Conservation (phyloP, 768 basidiomycete genomes). For the Pleurotus sapidus region DNA sequence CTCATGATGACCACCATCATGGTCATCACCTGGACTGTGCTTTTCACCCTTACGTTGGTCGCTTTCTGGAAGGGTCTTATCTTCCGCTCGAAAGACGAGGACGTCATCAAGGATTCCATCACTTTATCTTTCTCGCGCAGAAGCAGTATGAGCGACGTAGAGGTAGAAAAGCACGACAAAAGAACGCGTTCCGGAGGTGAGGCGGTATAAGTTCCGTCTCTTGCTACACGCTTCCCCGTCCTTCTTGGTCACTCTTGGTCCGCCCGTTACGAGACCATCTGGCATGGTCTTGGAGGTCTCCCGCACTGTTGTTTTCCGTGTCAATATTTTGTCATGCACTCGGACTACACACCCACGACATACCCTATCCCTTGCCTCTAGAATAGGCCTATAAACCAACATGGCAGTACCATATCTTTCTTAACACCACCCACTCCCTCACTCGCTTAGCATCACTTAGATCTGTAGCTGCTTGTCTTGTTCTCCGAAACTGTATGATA, state of each 20-base stretch:
- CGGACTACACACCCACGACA: neutral
- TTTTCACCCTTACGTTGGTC: slow-evolving; percentile 36
- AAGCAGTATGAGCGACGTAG: neutral
- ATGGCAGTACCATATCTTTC: neutral
- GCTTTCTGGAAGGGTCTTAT: slow-evolving; percentile 43
- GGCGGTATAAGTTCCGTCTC: neutral
- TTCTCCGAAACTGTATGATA: slow-evolving; percentile 4
- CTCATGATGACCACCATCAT: slow-evolving; percentile 37
- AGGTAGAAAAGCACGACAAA: neutral
- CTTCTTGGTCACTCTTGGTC: neutral
- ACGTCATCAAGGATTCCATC: slow-evolving; percentile 35
- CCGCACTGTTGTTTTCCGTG: neutral
- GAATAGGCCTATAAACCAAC: neutral
- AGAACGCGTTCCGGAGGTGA: neutral
- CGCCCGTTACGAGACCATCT: neutral
- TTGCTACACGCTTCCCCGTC: neutral
- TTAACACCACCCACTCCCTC: neutral
- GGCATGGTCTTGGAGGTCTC: slow-evolving; percentile 2
- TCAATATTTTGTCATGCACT: neutral
- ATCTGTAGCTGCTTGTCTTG: slow-evolving; percentile 3
- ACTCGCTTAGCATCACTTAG: neutral
- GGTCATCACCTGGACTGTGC: slow-evolving; percentile 35
- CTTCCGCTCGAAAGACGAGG: slow-evolving; percentile 37
- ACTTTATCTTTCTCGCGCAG: neutral
- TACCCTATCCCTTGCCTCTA: slow-evolving; percentile 4